A percentile compares a stretch with the other conserved stretches of the same genome.
phyloP scores from a whole-genome alignment of 352 stramenopile genomes.

The Globisporangium alternatum region DNA sequence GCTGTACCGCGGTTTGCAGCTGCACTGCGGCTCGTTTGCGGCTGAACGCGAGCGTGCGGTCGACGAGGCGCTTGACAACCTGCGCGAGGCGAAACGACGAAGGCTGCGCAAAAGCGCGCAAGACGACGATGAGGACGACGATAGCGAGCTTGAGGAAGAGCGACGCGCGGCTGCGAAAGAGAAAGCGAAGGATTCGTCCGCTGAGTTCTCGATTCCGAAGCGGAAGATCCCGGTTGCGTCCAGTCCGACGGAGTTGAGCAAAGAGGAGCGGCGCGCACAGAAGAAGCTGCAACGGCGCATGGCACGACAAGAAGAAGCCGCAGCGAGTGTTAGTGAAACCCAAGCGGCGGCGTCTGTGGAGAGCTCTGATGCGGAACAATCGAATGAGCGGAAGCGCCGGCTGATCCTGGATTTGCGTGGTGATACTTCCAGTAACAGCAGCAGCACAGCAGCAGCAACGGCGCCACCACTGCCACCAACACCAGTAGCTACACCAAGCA shows the following conservation, averaged over 20 bases:
- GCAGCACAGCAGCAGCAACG: background rate
- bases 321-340: constrained; percentile 1
- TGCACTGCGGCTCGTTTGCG: constrained; percentile 41
- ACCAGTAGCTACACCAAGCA: background rate
- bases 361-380: constrained; percentile 1
- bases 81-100: constrained; percentile 13
- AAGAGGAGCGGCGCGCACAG: background rate
- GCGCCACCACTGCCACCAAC: background rate
- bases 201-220: constrained; percentile 32
- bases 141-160: constrained; percentile 13
- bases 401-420: constrained; percentile 8
- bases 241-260: constrained; percentile 3
- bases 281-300: constrained; percentile 19
- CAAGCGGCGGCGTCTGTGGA: background rate
- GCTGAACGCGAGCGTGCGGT: constrained; percentile 20
- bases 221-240: constrained; percentile 21
- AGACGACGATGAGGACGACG: constrained; percentile 15
- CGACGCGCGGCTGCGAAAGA: constrained; percentile 13
- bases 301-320: background rate
- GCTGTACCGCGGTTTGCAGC: constrained; percentile 41
- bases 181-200: background rate
- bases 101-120: constrained; percentile 15
- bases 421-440: constrained; percentile 11
- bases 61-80: constrained; percentile 10
- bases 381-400: constrained; percentile 23